phyloP scores from a whole-genome alignment of 768 basidiomycete species.

The Russula olivacea region DNA sequence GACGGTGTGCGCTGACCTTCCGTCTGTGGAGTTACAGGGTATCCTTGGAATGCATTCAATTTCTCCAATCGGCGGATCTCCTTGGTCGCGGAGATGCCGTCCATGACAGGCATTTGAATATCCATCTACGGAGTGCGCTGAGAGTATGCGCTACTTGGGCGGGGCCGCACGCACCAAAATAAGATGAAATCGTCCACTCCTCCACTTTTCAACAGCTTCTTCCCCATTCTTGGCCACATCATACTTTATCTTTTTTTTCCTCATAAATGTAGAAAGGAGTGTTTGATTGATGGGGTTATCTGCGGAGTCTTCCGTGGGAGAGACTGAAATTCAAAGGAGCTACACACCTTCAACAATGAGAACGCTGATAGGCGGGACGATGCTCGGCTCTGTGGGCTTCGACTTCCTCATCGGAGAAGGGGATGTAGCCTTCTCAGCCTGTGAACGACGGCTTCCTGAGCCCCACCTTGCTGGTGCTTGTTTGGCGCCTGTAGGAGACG shows the following conservation, averaged over 20 bases:
- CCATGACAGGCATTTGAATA: constrained; percentile 99
- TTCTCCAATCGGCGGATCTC: constrained; percentile 88
- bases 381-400: constrained; percentile 55
- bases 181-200: constrained; percentile 86
- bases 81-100: constrained; percentile 95
- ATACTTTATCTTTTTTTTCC: constrained; percentile 91
- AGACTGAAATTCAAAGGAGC: not conserved
- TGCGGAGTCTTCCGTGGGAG: constrained; percentile 30
- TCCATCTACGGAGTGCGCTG: constrained; percentile 71
- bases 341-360: constrained; percentile 92
- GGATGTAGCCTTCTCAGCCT: constrained; percentile 31
- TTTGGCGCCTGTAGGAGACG: constrained; percentile 27
- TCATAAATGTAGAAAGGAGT: constrained; percentile 95
- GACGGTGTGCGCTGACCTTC: constrained; percentile 53
- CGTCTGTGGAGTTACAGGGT: constrained; percentile 59
- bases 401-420: constrained; percentile 40
- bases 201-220: constrained; percentile 95
- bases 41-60: constrained; percentile 54
- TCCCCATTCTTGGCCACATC: constrained; percentile 91
- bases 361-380: constrained; percentile 95
- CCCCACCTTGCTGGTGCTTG: constrained; percentile 31
- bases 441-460: constrained; percentile 31
- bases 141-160: not conserved
- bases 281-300: constrained; percentile 99
- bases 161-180: constrained; percentile 64